Evolutionary conservation across 1,284 basidiomycete genomes (phyloP).

Genomic region (Calocybe gambosa): DNA sequence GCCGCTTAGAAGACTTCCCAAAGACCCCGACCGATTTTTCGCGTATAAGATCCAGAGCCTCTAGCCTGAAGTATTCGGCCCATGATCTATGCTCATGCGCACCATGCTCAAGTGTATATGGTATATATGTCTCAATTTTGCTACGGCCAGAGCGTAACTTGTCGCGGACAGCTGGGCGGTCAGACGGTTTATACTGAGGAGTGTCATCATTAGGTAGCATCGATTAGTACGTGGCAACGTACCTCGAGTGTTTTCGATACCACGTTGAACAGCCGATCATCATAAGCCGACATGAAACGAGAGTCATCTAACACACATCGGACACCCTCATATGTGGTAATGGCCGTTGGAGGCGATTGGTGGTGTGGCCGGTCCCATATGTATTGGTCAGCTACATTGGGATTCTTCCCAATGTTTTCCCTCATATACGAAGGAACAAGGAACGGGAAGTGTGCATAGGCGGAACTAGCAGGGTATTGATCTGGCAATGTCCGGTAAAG

Average conservation of each 20-base stretch:
- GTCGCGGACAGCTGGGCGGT: not conserved
- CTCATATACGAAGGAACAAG: slow-evolving; percentile 45
- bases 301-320: slow-evolving; percentile 28
- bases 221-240: not conserved
- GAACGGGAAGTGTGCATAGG: slow-evolving; percentile 65
- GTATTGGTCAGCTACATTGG: slow-evolving; percentile 32
- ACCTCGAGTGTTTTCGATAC: slow-evolving; percentile 19
- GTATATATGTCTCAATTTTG: slow-evolving; percentile 12
- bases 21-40: slow-evolving; percentile 30
- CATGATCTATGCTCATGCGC: slow-evolving; percentile 16
- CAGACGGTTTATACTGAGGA: not conserved
- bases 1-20: slow-evolving; percentile 28
- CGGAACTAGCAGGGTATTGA: slow-evolving; percentile 54
- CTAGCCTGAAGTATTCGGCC: slow-evolving; percentile 31
- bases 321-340: slow-evolving; percentile 30
- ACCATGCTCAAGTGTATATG: not conserved
- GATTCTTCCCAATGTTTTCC: slow-evolving; percentile 23
- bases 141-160: slow-evolving; percentile 9
- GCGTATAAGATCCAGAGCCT: slow-evolving; percentile 32
- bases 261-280: slow-evolving; percentile 22
- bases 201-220: not conserved
- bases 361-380: slow-evolving; percentile 37
- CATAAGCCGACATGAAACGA: slow-evolving; percentile 27
- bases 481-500: slow-evolving; percentile 66
- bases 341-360: slow-evolving; percentile 21